Percentiles rank a stretch among this genome's conserved stretches.
phyloP scores from a whole-genome alignment of 2,329 filamentous ascomycete species.

The Fusarium beomiforme region DNA sequence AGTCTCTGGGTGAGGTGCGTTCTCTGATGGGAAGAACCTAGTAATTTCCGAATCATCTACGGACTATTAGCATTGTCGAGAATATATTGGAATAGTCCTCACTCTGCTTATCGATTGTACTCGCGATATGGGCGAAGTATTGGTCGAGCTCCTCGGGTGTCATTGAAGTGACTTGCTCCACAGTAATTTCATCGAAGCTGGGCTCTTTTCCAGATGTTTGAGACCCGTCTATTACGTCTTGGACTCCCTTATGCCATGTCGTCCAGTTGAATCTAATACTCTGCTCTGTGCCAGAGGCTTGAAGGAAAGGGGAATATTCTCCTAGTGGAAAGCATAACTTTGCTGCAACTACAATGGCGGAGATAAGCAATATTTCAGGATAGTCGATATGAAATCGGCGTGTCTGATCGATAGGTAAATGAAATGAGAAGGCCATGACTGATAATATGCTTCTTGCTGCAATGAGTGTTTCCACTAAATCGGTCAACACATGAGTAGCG shows the following conservation, averaged over 20 bases:
- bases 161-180: constrained; percentile 72
- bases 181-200: constrained; percentile 64
- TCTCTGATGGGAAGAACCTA: constrained; percentile 50
- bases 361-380: constrained; percentile 80
- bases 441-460: constrained; percentile 57
- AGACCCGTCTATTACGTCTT: constrained; percentile 28
- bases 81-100: constrained; percentile 12
- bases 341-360: constrained; percentile 76
- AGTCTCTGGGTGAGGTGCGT: constrained; percentile 23
- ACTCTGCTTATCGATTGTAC: constrained; percentile 49
- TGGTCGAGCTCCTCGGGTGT: constrained; percentile 68
- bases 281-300: constrained; percentile 18
- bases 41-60: constrained; percentile 45
- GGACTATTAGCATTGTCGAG: constrained; percentile 9
- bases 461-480: constrained; percentile 63
- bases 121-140: constrained; percentile 64
- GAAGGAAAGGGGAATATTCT: constrained; percentile 54
- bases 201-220: constrained; percentile 16
- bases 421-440: constrained; percentile 60
- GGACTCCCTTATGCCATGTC: constrained; percentile 69
- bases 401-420: constrained; percentile 60
- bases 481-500: constrained; percentile 38
- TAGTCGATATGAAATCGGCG: constrained; percentile 64
- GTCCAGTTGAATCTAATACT: constrained; percentile 71
- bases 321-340: constrained; percentile 86